Base-by-base conservation (phyloP, 2,329 filamentous ascomycete genomes). In the Phaeophleospora eucalypticola region DNA sequence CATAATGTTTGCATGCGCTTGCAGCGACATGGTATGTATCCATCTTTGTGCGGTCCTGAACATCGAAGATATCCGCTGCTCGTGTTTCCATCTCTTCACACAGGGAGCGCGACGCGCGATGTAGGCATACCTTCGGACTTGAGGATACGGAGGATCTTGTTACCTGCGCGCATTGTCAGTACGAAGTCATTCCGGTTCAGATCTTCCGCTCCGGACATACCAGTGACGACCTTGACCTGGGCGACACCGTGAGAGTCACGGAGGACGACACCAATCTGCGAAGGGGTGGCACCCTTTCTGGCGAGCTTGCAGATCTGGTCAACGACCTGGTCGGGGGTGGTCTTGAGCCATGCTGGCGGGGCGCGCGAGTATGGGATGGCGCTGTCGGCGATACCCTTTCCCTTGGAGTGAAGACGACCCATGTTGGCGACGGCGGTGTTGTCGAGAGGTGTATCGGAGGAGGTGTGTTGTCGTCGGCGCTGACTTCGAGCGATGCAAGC, bases 241-340 rank as follows among this genome's bases (percentile, higher is more conserved):
- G 93, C 88, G 75, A 98, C 82, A 72, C 94, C 94, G 80, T 98
- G 93, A 71, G 86, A 89, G 78, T 98, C 94, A 80, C 94, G 84
- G 72, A 98, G 88, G 68, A 97, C 80, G 71, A 97, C 91, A 87
- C 94, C 93, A 68, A 98, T 98, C 82, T 97, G 91, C 59, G 90
- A 96, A 67, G 93, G 93, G 62, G 91, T 95, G 65, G 89, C 89
- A 79, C 94, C 93, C 87, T 97, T 97, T 80, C 88, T 90, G 71
- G 93, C 93, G 72, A 97, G 87, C 82, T 95, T 95, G 80, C 87
- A 90, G 79, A 98, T 98, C 80, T 97, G 90, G 73, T 98, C 93
- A 66, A 95, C 89, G 73, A 98, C 89, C 80, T 95, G 89, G 68
- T 96, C 89, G 71, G 93, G 90, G 65, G 89, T 95, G 78, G 89